Base-by-base conservation (phyloP, 441 rosid genomes). In the Erodium texanum region DNA sequence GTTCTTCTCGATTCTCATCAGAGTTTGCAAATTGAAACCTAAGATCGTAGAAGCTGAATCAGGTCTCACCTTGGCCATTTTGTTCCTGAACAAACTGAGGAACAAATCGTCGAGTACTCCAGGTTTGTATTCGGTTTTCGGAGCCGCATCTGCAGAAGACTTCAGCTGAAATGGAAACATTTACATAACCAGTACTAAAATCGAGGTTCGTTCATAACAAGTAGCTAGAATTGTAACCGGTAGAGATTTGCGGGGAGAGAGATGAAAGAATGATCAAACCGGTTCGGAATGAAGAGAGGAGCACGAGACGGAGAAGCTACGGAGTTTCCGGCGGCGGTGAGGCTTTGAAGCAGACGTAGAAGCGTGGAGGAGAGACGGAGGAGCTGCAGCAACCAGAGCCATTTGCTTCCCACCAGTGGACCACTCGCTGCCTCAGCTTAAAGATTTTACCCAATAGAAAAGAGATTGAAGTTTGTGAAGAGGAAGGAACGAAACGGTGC, bases 81-180 rank as follows among this genome's bases (percentile, higher is more conserved):
- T 89, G 78, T 74, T 81, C 15, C 90, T 84, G 69, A 92, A 89
- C 70, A 85, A 76, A 18, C 64, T 43, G 75, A 92, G 86, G 76
- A 92, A 81, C 71, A 87, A 62, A 52, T 78, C 81, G 65, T 88
- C 96, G 64, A 85, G 45, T 23, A 72, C 11, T 62, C 85, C 85
- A 10, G 80, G 78, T 66, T 73, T 79, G 81, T 85, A 87, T 61
- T 82, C 86, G 4, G 65, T 66, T 9, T 66, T 74, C 18, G 84
- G 18, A 56, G 67, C 69, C 18, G 65, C 18, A 68, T 61, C 79
- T 66, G 70, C 76, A 52, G 59, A 52, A 7, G 68, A 67, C 72
- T 76, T 77, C 8, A 71, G 63, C 94, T 87, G 83, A 61, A 48
- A 65, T 59, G 62, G 69, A 62, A 52, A 27, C 52, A 22, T 5